Conservation (phyloP, 768 basidiomycete genomes). For the Pulveroboletus frians region DNA sequence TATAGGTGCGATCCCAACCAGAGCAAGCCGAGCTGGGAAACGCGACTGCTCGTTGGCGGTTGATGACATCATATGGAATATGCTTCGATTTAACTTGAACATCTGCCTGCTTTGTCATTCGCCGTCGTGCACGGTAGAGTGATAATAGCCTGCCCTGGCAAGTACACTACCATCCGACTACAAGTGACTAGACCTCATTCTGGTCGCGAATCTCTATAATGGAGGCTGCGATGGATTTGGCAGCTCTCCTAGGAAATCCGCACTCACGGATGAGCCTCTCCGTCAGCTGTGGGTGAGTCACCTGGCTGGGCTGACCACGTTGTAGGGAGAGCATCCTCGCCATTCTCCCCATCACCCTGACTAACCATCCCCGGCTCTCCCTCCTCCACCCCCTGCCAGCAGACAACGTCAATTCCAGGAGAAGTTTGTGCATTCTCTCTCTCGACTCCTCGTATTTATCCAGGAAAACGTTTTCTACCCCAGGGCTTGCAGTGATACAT, state of each 20-base stretch:
- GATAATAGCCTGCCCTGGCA: no score
- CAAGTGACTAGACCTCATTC: no score
- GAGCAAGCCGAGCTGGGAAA: no score
- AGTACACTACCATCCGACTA: no score
- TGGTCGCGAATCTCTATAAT: slow-evolving; percentile 18
- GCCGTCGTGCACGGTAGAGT: no score
- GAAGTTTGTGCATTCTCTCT: slow-evolving; percentile 16
- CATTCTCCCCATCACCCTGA: slow-evolving; percentile 18
- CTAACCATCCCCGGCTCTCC: slow-evolving; percentile 16
- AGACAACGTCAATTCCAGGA: slow-evolving; percentile 6
- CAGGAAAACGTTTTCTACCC: slow-evolving; percentile 19
- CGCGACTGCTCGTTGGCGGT: no score
- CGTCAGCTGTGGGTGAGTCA: slow-evolving; percentile 7
- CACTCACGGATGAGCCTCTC: slow-evolving; percentile 13
- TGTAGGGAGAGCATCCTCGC: slow-evolving; percentile 13
- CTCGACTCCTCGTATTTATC: slow-evolving; percentile 31
- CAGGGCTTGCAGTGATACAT: slow-evolving; percentile 36
- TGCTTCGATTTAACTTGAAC: no score
- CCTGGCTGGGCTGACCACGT: neutral
- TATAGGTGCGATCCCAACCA: no score
- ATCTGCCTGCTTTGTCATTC: no score
- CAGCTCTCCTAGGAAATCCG: slow-evolving; percentile 15
- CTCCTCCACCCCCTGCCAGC: slow-evolving; percentile 12
- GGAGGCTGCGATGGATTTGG: slow-evolving; percentile 13
- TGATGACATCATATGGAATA: no score